phyloP scores from a whole-genome alignment of 208 protist genomes.

The Leishmania amazonensis region DNA sequence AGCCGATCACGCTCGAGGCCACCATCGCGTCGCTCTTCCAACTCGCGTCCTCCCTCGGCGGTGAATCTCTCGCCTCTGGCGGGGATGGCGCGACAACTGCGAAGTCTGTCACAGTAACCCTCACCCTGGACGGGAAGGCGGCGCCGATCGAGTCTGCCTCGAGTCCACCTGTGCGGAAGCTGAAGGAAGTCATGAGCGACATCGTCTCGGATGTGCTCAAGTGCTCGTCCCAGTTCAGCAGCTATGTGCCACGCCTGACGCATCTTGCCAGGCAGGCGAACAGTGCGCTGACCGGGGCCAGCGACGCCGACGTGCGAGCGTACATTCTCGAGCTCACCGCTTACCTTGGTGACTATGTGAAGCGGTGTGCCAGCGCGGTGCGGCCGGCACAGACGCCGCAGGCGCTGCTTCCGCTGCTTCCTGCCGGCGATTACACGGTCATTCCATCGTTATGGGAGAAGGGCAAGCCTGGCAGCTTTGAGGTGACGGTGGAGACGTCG shows the following conservation, averaged over 20 bases:
- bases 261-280: slow-evolving; percentile 42
- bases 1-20: slow-evolving; percentile 14
- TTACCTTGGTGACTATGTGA: slow-evolving; percentile 45
- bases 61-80: slow-evolving; percentile 1
- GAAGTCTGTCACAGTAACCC: slow-evolving; percentile 19
- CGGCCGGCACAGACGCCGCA: slow-evolving; percentile 25
- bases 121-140: slow-evolving; percentile 20
- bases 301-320: slow-evolving; percentile 11
- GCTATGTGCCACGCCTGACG: slow-evolving; percentile 41
- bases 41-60: slow-evolving; percentile 18
- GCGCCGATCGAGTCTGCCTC: slow-evolving; percentile 11
- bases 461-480: slow-evolving; percentile 56
- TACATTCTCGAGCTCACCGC: slow-evolving; percentile 37
- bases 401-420: slow-evolving; percentile 54
- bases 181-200: slow-evolving; percentile 30
- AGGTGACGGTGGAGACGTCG: slow-evolving; percentile 68
- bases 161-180: slow-evolving; percentile 1
- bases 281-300: slow-evolving; percentile 6
- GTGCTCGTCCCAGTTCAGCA: slow-evolving; percentile 49
- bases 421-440: slow-evolving; percentile 74
- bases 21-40: slow-evolving; percentile 29
- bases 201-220: slow-evolving; percentile 39
- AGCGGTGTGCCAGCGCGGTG: slow-evolving; percentile 32
- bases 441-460: slow-evolving; percentile 69
- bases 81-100: slow-evolving; percentile 15